Evolutionary conservation across 2,329 filamentous ascomycete genomes (phyloP).

Genomic region (Chaetomium sp.): DNA sequence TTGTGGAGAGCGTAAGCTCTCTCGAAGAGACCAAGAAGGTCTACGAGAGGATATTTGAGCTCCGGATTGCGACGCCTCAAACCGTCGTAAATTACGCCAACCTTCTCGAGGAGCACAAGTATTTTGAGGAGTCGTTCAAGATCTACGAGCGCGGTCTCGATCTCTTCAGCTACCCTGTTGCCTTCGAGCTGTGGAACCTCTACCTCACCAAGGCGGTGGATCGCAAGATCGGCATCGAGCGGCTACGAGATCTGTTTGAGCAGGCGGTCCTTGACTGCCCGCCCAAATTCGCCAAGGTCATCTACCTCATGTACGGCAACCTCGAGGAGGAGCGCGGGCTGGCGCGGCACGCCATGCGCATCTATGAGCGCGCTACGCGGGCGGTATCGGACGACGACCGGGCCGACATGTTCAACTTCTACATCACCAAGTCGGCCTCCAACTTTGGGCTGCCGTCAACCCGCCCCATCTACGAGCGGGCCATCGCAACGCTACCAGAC

Average conservation of each 20-base stretch:
- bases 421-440: conserved; percentile 97
- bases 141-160: conserved; percentile 94
- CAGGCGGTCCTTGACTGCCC: conserved; percentile 95
- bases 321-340: conserved; percentile 94
- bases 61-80: conserved; percentile 95
- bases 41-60: conserved; percentile 96
- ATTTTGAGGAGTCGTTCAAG: conserved; percentile 98
- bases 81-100: conserved; percentile 99
- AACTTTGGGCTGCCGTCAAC: conserved; percentile 98
- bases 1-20: conserved; percentile 90
- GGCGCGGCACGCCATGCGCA: conserved; percentile 95
- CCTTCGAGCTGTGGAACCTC: conserved; percentile 97
- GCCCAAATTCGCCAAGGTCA: conserved; percentile 90
- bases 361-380: conserved; percentile 94
- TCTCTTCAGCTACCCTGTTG: conserved; percentile 97
- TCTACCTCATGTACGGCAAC: conserved; percentile 98
- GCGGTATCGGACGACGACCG: conserved; percentile 94
- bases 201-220: conserved; percentile 98
- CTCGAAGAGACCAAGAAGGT: conserved; percentile 91
- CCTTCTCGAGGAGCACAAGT: conserved; percentile 88
- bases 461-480: conserved; percentile 91
- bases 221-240: conserved; percentile 92
- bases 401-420: conserved; percentile 98
- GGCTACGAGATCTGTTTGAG: conserved; percentile 92
- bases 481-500: conserved; percentile 91